Conservation (phyloP, 495 filamentous ascomycete species). For the Acidomyces sp. region DNA sequence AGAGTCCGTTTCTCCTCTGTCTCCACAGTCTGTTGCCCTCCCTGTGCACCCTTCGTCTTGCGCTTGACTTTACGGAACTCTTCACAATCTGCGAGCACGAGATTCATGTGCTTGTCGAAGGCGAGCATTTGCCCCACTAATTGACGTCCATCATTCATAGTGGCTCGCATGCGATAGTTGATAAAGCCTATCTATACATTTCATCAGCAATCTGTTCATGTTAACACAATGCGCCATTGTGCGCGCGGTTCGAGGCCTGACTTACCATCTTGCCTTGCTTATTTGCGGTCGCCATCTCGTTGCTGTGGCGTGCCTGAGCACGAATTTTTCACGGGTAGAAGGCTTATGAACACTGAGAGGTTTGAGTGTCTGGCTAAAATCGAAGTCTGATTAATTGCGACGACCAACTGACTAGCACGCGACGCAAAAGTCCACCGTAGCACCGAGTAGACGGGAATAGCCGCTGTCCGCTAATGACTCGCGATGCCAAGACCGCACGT, state of each 20-base stretch:
- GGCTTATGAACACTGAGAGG: too few relatives aligned
- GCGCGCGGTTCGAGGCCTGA: conserved; percentile 25
- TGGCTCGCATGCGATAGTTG: conserved; percentile 97
- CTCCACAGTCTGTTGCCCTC: conserved; percentile 39
- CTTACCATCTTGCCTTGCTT: conserved; percentile 99
- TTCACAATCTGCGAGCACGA: conserved; percentile 96
- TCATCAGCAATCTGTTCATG: conserved; percentile 54
- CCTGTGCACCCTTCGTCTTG: conserved; percentile 51
- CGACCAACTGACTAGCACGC: too few relatives aligned
- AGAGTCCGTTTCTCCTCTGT: conserved; percentile 93
- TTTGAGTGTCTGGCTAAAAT: background rate
- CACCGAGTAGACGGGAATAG: too few relatives aligned
- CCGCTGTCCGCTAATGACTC: too few relatives aligned
- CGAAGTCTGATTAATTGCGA: too few relatives aligned
- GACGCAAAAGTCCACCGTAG: too few relatives aligned
- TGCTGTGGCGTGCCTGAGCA: conserved; percentile 46
- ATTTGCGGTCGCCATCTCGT: conserved; percentile 70
- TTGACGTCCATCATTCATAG: conserved; percentile 87
- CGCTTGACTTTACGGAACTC: conserved; percentile 93
- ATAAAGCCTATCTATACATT: conserved; percentile 82
- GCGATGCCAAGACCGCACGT: too few relatives aligned
- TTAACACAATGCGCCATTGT: conserved; percentile 39
- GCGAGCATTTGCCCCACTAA: conserved; percentile 96
- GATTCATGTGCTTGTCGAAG: conserved; percentile 99
- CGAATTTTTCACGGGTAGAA: too few relatives aligned